phyloP scores from a whole-genome alignment of 163 green algal species.

The Trebouxia gelatinosa region DNA sequence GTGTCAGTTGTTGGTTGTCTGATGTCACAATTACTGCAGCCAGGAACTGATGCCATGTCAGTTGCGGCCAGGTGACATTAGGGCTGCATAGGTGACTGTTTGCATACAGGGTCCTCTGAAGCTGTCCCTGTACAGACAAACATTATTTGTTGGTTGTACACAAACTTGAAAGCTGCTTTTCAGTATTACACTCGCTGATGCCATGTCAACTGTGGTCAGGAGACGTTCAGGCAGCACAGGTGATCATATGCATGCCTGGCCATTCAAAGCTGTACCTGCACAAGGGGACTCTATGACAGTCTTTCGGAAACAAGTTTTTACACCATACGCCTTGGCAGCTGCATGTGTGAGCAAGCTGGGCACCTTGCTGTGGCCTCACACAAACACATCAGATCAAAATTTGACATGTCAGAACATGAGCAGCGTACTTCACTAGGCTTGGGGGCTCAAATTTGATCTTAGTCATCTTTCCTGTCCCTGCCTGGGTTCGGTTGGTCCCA shows the following conservation, averaged over 20 bases:
- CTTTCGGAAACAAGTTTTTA: too few species aligned
- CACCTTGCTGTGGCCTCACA: too few species aligned
- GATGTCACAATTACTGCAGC: too few species aligned
- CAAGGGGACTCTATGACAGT: too few species aligned
- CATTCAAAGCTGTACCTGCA: neutral
- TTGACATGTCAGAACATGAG: neutral
- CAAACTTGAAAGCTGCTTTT: neutral
- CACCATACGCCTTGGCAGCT: too few species aligned
- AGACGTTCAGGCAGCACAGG: neutral
- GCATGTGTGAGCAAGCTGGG: too few species aligned
- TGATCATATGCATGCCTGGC: conserved; percentile 23
- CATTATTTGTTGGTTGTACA: neutral
- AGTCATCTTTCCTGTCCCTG: conserved; percentile 1
- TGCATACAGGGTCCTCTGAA: conserved; percentile 3
- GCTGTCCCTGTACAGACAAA: neutral
- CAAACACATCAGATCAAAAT: too few species aligned
- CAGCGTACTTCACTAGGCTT: conserved; percentile 9
- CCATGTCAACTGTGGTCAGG: conserved; percentile 5
- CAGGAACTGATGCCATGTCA: too few species aligned
- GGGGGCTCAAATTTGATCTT: neutral
- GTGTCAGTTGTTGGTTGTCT: neutral
- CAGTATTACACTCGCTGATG: too few species aligned
- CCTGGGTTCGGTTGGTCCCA: neutral
- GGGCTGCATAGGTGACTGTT: conserved; percentile 20
- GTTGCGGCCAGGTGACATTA: conserved; percentile 9